Evolutionary conservation across 2,329 filamentous ascomycete species (phyloP).

Genomic region (Chrysosporium queenslandicum): DNA sequence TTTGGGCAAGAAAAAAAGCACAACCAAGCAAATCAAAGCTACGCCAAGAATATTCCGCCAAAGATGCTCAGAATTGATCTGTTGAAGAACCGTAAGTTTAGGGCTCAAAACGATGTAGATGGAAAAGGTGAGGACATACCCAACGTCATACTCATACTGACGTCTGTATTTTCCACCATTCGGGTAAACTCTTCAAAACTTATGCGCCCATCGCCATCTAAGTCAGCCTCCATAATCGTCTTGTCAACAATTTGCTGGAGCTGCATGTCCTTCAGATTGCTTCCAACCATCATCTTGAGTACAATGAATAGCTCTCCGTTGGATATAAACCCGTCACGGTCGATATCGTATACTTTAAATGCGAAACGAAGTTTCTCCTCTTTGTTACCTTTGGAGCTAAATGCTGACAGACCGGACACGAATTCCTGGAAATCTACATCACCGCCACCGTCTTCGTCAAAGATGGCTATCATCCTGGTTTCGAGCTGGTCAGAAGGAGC

Average conservation of each 20-base stretch:
- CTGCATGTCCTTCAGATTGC: constrained; percentile 97
- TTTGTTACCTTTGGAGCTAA: constrained; percentile 97
- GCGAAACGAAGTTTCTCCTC: constrained; percentile 96
- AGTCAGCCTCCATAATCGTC: constrained; percentile 98
- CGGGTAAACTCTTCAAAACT: constrained; percentile 98
- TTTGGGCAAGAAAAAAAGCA: not conserved
- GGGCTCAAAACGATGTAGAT: not conserved
- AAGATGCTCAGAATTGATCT: constrained; percentile 14
- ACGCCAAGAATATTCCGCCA: not conserved
- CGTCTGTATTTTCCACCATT: constrained; percentile 93
- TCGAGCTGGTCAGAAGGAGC: not conserved
- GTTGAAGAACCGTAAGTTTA: not conserved
- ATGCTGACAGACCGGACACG: constrained; percentile 85
- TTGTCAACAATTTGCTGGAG: constrained; percentile 98
- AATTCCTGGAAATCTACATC: constrained; percentile 99
- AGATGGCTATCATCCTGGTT: constrained; percentile 91
- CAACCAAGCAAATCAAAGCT: not conserved
- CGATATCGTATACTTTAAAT: constrained; percentile 99
- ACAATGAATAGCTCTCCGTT: constrained; percentile 99
- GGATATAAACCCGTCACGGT: constrained; percentile 95
- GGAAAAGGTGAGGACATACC: constrained; percentile 37
- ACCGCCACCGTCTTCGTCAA: constrained; percentile 95
- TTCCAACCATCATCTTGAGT: constrained; percentile 99
- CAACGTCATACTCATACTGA: constrained; percentile 58
- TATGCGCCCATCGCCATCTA: constrained; percentile 93